phyloP scores from a whole-genome alignment of 2,329 filamentous ascomycete genomes.

The Thielaviopsis musarum region DNA sequence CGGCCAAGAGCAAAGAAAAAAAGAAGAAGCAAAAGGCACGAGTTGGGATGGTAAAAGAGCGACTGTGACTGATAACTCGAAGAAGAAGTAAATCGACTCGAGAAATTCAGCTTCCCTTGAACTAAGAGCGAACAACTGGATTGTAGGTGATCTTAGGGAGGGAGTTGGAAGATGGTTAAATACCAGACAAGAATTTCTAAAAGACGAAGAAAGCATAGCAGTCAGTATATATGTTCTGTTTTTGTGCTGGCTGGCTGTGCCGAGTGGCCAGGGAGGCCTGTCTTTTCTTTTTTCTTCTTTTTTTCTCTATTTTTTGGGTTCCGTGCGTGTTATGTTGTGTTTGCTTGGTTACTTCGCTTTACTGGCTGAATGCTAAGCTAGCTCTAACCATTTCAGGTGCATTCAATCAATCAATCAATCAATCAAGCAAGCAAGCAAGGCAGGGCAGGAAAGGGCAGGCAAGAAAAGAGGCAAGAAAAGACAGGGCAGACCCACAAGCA shows the following conservation, averaged over 20 bases:
- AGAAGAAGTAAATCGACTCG: constrained; percentile 12
- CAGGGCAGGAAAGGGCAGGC: no score
- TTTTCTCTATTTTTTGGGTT: no score
- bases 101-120: constrained; percentile 12
- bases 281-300: no score
- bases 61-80: constrained; percentile 12
- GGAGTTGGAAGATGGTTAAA: constrained; percentile 13
- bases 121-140: constrained; percentile 10
- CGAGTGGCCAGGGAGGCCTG: no score
- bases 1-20: background rate
- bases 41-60: constrained; percentile 8
- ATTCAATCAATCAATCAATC: no score
- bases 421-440: no score
- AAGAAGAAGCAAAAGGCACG: background rate
- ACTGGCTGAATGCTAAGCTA: no score
- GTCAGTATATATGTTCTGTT: constrained; percentile 4
- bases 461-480: no score
- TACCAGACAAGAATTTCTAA: constrained; percentile 11
- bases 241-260: background rate
- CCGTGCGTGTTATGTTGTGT: no score
- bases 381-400: no score
- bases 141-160: constrained; percentile 11
- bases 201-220: constrained; percentile 8
- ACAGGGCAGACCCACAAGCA: no score
- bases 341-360: no score